These are phyloP conservation scores for Micractinium sp. DNA, from an alignment of 139 green algal genomes.

Conservation along the genomic window DNA sequence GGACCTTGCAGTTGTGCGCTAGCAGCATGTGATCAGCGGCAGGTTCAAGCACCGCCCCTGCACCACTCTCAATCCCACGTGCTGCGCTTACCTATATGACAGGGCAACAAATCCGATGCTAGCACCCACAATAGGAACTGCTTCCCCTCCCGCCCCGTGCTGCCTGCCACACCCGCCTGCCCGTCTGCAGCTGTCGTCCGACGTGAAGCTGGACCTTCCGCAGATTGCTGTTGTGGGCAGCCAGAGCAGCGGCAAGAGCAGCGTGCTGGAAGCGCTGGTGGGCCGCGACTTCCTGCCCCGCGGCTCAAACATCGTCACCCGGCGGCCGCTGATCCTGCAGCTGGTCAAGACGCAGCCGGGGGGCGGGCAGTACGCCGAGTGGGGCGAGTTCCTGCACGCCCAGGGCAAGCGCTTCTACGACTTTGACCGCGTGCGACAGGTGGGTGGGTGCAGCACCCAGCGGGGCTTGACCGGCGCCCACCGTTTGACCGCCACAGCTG, in stretches of 20 bases:
- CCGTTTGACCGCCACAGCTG: too few species aligned
- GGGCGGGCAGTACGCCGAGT: slow-evolving; percentile 70
- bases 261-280: slow-evolving; percentile 95
- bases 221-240: slow-evolving; percentile 95
- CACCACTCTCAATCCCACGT: neutral
- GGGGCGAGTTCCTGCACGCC: slow-evolving; percentile 96
- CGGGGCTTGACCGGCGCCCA: neutral
- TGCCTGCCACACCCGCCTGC: neutral
- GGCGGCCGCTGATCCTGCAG: slow-evolving; percentile 91
- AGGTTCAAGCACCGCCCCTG: neutral
- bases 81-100: neutral
- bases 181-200: slow-evolving; percentile 71
- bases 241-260: slow-evolving; percentile 95
- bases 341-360: slow-evolving; percentile 65
- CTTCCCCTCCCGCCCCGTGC: neutral
- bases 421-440: slow-evolving; percentile 87
- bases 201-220: slow-evolving; percentile 87
- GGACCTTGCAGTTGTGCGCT: neutral
- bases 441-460: slow-evolving; percentile 65
- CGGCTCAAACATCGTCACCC: slow-evolving; percentile 92
- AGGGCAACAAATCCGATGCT: neutral
- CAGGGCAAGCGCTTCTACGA: slow-evolving; percentile 87
- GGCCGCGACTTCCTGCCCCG: slow-evolving; percentile 94
- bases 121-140: neutral
- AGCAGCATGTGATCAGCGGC: neutral